Conservation (phyloP, 768 basidiomycete genomes). For the Leccinellum luteum region DNA sequence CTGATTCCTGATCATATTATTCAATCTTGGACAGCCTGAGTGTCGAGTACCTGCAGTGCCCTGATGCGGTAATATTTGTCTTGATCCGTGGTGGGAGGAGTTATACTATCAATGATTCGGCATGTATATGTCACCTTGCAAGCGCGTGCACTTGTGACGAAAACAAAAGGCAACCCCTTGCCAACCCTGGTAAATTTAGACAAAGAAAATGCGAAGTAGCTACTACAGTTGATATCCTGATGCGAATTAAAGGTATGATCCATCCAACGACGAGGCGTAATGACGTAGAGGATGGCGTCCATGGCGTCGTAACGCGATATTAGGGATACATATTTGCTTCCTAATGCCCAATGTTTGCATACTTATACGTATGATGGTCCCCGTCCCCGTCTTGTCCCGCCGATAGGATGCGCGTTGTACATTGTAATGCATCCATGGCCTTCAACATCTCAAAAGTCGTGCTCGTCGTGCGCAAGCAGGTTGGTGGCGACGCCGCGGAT, state of each 20-base stretch:
- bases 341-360: conserved; percentile 7
- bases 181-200: conserved; percentile 2
- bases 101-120: not conserved
- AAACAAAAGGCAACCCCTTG: conserved; percentile 19
- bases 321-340: conserved; percentile 21
- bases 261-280: conserved; percentile 3
- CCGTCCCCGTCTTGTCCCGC: conserved; percentile 12
- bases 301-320: conserved; percentile 13
- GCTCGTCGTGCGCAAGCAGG: not conserved
- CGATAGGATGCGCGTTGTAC: conserved; percentile 24
- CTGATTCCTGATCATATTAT: no score
- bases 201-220: not conserved
- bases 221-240: conserved; percentile 17
- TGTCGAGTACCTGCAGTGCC: not conserved
- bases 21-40: not conserved
- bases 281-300: conserved; percentile 5
- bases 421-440: conserved; percentile 25
- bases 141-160: no score
- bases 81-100: not conserved
- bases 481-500: not conserved
- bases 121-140: not conserved
- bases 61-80: not conserved
- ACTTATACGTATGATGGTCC: not conserved
- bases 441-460: not conserved
- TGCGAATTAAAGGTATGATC: conserved; percentile 11